Base-by-base conservation (phyloP, 495 filamentous ascomycete genomes). In the Tuber microsphaerosporum region DNA sequence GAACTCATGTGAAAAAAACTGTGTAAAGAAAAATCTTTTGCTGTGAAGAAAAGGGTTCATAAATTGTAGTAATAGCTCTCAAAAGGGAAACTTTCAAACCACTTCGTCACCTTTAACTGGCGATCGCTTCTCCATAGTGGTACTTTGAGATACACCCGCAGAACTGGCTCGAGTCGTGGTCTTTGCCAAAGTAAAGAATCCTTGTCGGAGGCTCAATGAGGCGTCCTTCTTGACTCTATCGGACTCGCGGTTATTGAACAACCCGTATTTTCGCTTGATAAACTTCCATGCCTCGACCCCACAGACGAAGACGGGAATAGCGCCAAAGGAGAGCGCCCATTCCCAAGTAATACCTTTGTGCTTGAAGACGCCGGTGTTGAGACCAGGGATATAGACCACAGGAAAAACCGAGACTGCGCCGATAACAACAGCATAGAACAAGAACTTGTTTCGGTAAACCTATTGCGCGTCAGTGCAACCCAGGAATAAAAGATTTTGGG, bases 311-410 rank as follows among this genome's bases (percentile, higher is more conserved):
- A 90, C 79, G 45, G 88, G 81, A 2, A 87, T 85, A 56, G 87
- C 88, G 16, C 86, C 89, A 74, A 89, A 82, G 0, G 87, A 84
- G 26, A 89, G 78, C 8, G 85, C 88, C 91, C 91, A 92, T 81
- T 92, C 91, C 91, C 90, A 91, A 46, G 82, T 86, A 68, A 93
- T 92, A 22, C 88, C 87, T 39, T 86, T 85, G 75, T 92, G 91
- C 74, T 90, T 91, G 84, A 93, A 92, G 0, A 92, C 91, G 3
- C 84, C 77, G 19, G 84, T 85, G 79, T 92, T 92, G 43, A 93
- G 81, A 2, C 86, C 88, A 0, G 91, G 91, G 70, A 93, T 89
- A 79, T 93, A 93, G 1, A 93, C 86, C 0, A 89, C 87, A 0
- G 91, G 91, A 78, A 92, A 91, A 0, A 91, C 87, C 41, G 89